A percentile compares a stretch with the other conserved stretches of the same genome.
phyloP scores from a whole-genome alignment of 257 asterid species.

The Solanum etuberosum region DNA sequence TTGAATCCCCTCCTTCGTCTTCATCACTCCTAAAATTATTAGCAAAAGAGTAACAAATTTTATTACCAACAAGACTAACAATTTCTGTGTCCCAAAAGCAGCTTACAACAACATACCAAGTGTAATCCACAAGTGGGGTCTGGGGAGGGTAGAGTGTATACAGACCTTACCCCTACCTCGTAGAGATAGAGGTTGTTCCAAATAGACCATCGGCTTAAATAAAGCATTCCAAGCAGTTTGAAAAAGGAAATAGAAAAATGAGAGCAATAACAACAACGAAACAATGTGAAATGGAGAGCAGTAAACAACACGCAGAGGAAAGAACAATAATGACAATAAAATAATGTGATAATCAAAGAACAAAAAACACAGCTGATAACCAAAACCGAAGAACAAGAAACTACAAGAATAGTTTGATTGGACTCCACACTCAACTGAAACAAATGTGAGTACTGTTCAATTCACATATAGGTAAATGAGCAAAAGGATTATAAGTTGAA shows the following conservation, averaged over 20 bases:
- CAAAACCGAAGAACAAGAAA: not conserved
- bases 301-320: not conserved
- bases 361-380: not conserved
- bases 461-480: not conserved
- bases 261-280: not conserved
- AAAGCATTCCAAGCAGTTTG: not conserved
- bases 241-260: not conserved
- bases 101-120: not conserved
- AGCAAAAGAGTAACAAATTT: not conserved
- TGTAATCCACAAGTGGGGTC: not conserved
- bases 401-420: not conserved
- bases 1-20: conserved; percentile 60
- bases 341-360: not conserved
- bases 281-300: not conserved
- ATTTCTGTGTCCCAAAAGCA: not conserved
- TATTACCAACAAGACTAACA: not conserved
- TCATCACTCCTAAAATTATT: conserved; percentile 56
- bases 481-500: not conserved
- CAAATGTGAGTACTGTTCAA: not conserved
- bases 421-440: not conserved
- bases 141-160: not conserved
- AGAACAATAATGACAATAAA: not conserved
- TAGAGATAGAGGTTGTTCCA: not conserved
- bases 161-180: not conserved
- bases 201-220: not conserved